These are phyloP conservation scores for Melanomma pulvis-pyrius DNA, from an alignment of 495 filamentous ascomycete species.

Conservation along the genomic window DNA sequence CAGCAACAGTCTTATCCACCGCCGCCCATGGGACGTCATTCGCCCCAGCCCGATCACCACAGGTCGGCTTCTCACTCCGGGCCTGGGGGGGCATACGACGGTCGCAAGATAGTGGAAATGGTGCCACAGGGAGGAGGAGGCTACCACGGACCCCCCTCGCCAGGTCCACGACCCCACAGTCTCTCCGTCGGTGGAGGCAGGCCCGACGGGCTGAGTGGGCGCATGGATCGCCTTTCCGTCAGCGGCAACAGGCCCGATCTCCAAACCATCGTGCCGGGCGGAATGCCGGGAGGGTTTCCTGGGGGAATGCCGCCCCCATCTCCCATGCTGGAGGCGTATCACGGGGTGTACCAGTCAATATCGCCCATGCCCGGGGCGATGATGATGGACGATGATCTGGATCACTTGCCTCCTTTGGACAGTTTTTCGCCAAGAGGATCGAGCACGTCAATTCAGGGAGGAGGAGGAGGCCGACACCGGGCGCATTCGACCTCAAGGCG, in stretches of 20 bases:
- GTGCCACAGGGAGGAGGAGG: slow-evolving; percentile 27
- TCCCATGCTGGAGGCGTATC: slow-evolving; percentile 89
- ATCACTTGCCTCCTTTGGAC: slow-evolving; percentile 41
- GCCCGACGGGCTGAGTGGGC: slow-evolving; percentile 32
- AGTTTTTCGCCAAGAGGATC: slow-evolving; percentile 31
- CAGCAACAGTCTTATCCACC: slow-evolving; percentile 23
- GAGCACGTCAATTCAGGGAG: slow-evolving; percentile 25
- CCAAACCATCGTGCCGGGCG: slow-evolving; percentile 35
- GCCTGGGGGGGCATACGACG: slow-evolving; percentile 16
- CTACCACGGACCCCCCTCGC: slow-evolving; percentile 29
- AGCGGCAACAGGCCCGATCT: slow-evolving; percentile 43
- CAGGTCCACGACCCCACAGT: slow-evolving; percentile 30
- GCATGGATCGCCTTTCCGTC: slow-evolving; percentile 45
- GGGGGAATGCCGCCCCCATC: slow-evolving; percentile 65
- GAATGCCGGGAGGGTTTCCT: slow-evolving; percentile 33
- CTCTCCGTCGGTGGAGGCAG: slow-evolving; percentile 29
- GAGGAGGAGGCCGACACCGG: slow-evolving; percentile 15
- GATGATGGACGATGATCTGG: slow-evolving; percentile 46
- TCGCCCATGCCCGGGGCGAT: slow-evolving; percentile 90
- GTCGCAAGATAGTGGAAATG: slow-evolving; percentile 34
- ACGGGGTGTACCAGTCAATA: slow-evolving; percentile 91
- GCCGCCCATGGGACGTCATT: slow-evolving; percentile 20
- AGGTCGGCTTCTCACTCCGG: slow-evolving; percentile 24
- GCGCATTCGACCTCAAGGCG: slow-evolving; percentile 28
- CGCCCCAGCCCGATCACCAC: slow-evolving; percentile 18